Percentiles rank a stretch among this genome's conserved stretches.
phyloP scores from a whole-genome alignment of 345 rosid species.

The Clarkia xantiana region DNA sequence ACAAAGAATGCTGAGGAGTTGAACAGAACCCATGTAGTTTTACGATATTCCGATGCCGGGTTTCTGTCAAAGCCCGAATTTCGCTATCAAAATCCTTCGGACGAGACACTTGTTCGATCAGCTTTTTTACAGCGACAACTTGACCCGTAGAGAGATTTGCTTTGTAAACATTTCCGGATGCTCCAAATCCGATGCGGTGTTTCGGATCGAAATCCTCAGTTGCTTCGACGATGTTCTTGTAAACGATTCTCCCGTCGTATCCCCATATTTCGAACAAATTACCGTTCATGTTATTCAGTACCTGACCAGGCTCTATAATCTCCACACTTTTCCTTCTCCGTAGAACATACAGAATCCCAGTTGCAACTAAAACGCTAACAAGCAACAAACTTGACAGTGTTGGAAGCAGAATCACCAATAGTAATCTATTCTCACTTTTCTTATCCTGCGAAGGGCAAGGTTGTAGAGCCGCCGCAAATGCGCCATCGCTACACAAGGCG shows the following conservation, averaged over 20 bases:
- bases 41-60: slow-evolving; percentile 7
- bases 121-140: slow-evolving; percentile 13
- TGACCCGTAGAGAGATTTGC: slow-evolving; percentile 4
- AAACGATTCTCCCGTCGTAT: slow-evolving; percentile 14
- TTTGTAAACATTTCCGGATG: slow-evolving; percentile 16
- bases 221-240: slow-evolving; percentile 10
- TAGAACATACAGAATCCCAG: slow-evolving; percentile 9
- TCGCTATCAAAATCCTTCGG: slow-evolving; percentile 6
- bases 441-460: too few species aligned
- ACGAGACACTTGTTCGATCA: background rate
- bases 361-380: slow-evolving; percentile 3
- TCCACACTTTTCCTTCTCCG: background rate
- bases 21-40: slow-evolving; percentile 4
- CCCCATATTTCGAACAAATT: slow-evolving; percentile 3
- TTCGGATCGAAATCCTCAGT: slow-evolving; percentile 10
- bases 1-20: background rate
- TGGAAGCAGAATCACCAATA: too few species aligned
- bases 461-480: too few species aligned
- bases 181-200: slow-evolving; percentile 20
- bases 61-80: slow-evolving; percentile 1
- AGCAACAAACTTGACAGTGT: too few species aligned
- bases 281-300: slow-evolving; percentile 5
- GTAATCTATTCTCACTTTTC: too few species aligned
- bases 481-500: too few species aligned
- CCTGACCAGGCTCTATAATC: background rate